Conservation (phyloP, 2,329 filamentous ascomycete species). For the Coniochaeta sp. region DNA sequence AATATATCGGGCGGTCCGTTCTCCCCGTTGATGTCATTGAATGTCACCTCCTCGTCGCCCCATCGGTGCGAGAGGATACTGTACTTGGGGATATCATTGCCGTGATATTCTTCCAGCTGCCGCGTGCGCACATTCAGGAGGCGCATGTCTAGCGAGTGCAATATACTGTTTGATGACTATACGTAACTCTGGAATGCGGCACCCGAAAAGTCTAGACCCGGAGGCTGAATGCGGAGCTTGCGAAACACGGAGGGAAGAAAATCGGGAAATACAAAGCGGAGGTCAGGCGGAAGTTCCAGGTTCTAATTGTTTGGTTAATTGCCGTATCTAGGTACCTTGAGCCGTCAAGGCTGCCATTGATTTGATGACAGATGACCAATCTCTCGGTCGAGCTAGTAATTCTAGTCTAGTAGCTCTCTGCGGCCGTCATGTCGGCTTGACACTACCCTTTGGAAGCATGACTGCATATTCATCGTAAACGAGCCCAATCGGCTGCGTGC, state of each 20-base stretch:
- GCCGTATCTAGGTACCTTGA: too few relatives aligned
- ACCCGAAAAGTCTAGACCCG: too few relatives aligned
- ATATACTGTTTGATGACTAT: not conserved
- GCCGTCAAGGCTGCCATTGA: too few relatives aligned
- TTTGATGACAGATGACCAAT: not conserved
- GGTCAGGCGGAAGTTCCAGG: too few relatives aligned
- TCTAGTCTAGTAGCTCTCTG: not conserved
- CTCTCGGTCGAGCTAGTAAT: not conserved
- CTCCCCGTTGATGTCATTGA: not conserved
- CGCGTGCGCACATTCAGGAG: not conserved
- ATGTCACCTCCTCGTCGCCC: conserved; percentile 1
- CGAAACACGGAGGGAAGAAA: not conserved
- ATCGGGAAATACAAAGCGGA: not conserved
- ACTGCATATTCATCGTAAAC: not conserved
- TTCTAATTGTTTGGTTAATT: too few relatives aligned
- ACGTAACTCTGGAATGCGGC: not conserved
- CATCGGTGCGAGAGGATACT: not conserved
- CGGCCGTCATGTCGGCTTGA: too few relatives aligned
- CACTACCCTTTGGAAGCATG: not conserved
- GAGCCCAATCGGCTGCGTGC: not conserved
- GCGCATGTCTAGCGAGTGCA: not conserved
- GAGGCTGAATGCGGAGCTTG: not conserved
- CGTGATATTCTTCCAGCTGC: not conserved
- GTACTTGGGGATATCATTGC: not conserved
- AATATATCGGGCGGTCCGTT: not conserved